Percentiles rank a stretch among this genome's conserved stretches.
Conservation (phyloP, 75 land plant genomes). For the Pinus albicaulis region DNA sequence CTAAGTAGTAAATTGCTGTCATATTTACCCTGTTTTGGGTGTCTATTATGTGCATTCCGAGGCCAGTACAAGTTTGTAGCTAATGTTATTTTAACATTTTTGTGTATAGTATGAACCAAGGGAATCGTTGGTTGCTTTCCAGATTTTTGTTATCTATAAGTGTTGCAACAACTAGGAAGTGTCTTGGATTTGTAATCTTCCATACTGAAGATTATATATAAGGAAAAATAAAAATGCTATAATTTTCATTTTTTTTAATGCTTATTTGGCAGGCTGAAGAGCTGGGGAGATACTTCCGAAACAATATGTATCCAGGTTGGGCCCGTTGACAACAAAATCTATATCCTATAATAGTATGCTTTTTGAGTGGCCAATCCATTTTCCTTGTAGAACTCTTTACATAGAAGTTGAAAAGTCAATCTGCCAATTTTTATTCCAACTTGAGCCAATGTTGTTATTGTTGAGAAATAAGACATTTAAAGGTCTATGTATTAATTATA, state of each 20-base stretch:
- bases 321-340: neutral
- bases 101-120: neutral
- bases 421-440: neutral
- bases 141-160: neutral
- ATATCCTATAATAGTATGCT: neutral
- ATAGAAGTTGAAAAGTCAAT: neutral
- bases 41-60: neutral
- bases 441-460: neutral
- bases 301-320: constrained; percentile 98
- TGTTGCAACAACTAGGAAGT: neutral
- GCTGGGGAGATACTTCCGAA: constrained; percentile 90
- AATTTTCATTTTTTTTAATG: neutral
- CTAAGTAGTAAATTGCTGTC: neutral
- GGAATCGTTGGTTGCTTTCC: neutral
- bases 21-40: too few species aligned
- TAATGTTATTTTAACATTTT: neutral
- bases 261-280: constrained; percentile 85
- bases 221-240: neutral
- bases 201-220: too few species aligned
- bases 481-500: too few species aligned
- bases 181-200: neutral
- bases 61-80: neutral
- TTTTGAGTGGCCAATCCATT: neutral
- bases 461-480: neutral
- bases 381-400: neutral